phyloP scores from a whole-genome alignment of 2,329 filamentous ascomycete species.

The Acrocalymma vagum region DNA sequence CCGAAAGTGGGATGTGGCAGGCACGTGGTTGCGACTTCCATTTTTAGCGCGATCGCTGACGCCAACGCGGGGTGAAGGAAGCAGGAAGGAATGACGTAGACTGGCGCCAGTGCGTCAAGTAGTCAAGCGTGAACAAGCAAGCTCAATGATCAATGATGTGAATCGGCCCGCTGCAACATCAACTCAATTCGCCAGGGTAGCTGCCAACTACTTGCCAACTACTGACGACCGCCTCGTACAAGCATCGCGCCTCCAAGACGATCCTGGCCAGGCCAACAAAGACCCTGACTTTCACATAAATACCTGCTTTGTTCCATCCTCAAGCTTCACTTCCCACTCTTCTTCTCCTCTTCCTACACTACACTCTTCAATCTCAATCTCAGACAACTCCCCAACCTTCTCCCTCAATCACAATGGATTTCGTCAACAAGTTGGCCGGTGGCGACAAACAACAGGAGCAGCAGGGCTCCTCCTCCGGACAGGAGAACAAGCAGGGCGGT shows the following conservation, averaged over 20 bases:
- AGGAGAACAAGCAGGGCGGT: constrained; percentile 48
- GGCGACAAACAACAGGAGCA: constrained; percentile 44
- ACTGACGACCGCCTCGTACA: not conserved
- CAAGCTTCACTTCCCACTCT: not conserved
- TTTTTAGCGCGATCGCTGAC: too few relatives aligned
- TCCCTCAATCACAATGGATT: constrained; percentile 51
- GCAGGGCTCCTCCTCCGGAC: constrained; percentile 28
- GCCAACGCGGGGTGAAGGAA: too few relatives aligned
- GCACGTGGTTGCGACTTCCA: too few relatives aligned
- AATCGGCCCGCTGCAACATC: too few relatives aligned
- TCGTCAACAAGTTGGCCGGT: constrained; percentile 56
- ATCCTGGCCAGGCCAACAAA: constrained; percentile 5
- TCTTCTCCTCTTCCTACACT: constrained; percentile 7
- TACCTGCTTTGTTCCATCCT: constrained; percentile 12
- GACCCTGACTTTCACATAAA: constrained; percentile 19
- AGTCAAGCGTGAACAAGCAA: too few relatives aligned
- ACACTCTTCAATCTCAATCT: constrained; percentile 12
- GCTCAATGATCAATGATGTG: too few relatives aligned
- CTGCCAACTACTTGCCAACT: too few relatives aligned
- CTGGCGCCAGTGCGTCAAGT: too few relatives aligned
- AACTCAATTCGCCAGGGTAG: too few relatives aligned
- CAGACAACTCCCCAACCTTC: constrained; percentile 8
- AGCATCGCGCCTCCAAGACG: constrained; percentile 15
- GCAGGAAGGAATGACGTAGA: too few relatives aligned
- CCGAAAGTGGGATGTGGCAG: too few relatives aligned